A percentile compares a stretch with the other conserved stretches of the same genome.
phyloP scores from a whole-genome alignment of 352 stramenopile species.

The Peronospora destructor region DNA sequence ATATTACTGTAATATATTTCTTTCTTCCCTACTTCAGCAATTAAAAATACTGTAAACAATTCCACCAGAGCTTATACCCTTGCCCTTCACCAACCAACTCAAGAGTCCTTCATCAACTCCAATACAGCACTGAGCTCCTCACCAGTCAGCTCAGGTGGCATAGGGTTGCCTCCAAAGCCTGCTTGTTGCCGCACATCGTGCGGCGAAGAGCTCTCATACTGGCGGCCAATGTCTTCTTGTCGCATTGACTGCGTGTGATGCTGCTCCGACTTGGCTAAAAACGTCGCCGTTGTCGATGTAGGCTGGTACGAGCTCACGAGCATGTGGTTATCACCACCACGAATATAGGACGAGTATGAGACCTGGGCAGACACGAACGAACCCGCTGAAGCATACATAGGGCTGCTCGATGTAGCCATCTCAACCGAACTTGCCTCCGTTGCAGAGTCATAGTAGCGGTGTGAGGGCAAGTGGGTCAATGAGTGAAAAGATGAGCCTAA shows the following conservation, averaged over 20 bases:
- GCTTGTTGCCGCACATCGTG: slow-evolving; percentile 21
- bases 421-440: slow-evolving; percentile 9
- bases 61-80: slow-evolving; percentile 19
- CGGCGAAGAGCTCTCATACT: slow-evolving; percentile 33
- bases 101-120: slow-evolving; percentile 47
- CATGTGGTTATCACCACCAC: slow-evolving; percentile 25
- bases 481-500: slow-evolving; percentile 39
- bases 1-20: no score
- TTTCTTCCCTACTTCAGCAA: no score
- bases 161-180: slow-evolving; percentile 23
- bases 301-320: slow-evolving; percentile 30
- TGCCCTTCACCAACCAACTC: not conserved
- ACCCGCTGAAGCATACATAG: slow-evolving; percentile 14
- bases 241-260: slow-evolving; percentile 27
- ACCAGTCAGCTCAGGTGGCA: slow-evolving; percentile 35
- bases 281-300: slow-evolving; percentile 21
- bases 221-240: slow-evolving; percentile 26
- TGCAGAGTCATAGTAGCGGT: slow-evolving; percentile 34
- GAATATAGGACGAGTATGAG: slow-evolving; percentile 42
- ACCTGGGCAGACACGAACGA: slow-evolving; percentile 13
- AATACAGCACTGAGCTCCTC: slow-evolving; percentile 43
- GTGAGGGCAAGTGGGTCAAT: slow-evolving; percentile 20
- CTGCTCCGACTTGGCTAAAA: slow-evolving; percentile 22
- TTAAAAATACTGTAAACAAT: no score
- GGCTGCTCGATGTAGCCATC: slow-evolving; percentile 15